Base-by-base conservation (phyloP, 2,329 filamentous ascomycete species). In the Aspergillus pseudoglaucus region DNA sequence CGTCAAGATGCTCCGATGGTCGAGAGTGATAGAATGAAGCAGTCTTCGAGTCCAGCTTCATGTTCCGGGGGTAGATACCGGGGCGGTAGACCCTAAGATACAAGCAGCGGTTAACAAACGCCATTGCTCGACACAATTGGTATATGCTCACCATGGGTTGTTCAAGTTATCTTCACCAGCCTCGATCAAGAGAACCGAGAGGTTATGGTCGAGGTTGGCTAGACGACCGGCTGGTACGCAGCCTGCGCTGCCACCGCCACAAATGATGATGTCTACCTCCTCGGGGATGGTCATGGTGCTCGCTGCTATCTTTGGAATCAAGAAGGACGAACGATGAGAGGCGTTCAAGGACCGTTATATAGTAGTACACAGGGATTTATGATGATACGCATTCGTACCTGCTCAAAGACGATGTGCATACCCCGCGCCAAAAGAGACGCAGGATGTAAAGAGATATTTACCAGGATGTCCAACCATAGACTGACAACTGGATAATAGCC, bases 201-300 rank as follows among this genome's bases (percentile, higher is more conserved):
- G 85, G 30, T 81, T 88, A 62, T 85, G 85, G 64, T 89, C 85
- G 53, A 89, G 70, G 56, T 89, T 89, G 61, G 86, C 86, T 61
- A 90, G 69, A 68, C 59, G 77, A 64, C 67, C 62, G 50, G 61
- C 61, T 50, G 62, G 64, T 27, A 65, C 64, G 53, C 69, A 71
- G 53, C 65, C 67, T 46, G 58, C 81, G 63, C 83, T 87, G 47
- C 85, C 85, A 60, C 86, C 86, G 60, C 86, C 86, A 55, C 82
- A 85, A 25, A 89, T 84, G 58, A 89, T 89, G 58, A 90, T 88
- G 64, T 89, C 86, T 61, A 88, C 86, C 74, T 89, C 86, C 50
- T 89, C 85, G 32, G 85, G 85, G 53, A 89, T 75, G 55, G 76
- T 80, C 76, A 81, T 83, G 10, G n/a, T 50, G 51, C 33, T 41